Percentiles rank a stretch among this genome's conserved stretches.
phyloP scores from a whole-genome alignment of 1,284 basidiomycete genomes.

The Austroboletus olivaceoglutinosus region DNA sequence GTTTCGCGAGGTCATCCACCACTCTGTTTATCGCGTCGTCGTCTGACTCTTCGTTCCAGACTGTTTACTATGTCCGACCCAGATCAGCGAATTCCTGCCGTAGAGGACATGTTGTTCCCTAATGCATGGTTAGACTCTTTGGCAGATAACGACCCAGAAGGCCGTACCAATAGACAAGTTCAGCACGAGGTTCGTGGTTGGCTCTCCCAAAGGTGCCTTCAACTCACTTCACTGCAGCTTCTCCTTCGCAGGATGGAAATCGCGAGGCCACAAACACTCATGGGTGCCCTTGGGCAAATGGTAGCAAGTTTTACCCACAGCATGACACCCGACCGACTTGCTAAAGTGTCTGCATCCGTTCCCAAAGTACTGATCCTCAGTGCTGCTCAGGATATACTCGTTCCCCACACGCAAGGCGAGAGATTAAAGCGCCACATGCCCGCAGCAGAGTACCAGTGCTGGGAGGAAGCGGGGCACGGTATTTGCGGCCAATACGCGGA shows the following conservation, averaged over 20 bases:
- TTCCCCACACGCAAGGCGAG: constrained; percentile 56
- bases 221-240: constrained; percentile 33
- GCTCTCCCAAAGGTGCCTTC: neutral
- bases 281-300: constrained; percentile 76
- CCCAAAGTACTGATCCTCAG: constrained; percentile 67
- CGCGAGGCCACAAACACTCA: constrained; percentile 57
- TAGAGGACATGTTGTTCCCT: constrained; percentile 65
- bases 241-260: constrained; percentile 52
- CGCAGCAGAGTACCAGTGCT: constrained; percentile 64
- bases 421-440: constrained; percentile 64
- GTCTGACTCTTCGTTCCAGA: constrained; percentile 17
- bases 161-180: constrained; percentile 62
- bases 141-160: constrained; percentile 48
- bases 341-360: constrained; percentile 53
- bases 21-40: neutral
- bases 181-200: constrained; percentile 46
- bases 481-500: constrained; percentile 53
- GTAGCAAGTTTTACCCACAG: constrained; percentile 68
- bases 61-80: constrained; percentile 3
- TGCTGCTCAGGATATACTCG: constrained; percentile 72
- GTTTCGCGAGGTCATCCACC: constrained; percentile 21
- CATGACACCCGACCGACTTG: constrained; percentile 56
- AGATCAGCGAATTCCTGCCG: constrained; percentile 45
- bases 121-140: constrained; percentile 53
- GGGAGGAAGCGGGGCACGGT: constrained; percentile 68